These are phyloP conservation scores for Blastomyces silverae DNA, from an alignment of 2,329 filamentous ascomycete species.

Conservation along the genomic window DNA sequence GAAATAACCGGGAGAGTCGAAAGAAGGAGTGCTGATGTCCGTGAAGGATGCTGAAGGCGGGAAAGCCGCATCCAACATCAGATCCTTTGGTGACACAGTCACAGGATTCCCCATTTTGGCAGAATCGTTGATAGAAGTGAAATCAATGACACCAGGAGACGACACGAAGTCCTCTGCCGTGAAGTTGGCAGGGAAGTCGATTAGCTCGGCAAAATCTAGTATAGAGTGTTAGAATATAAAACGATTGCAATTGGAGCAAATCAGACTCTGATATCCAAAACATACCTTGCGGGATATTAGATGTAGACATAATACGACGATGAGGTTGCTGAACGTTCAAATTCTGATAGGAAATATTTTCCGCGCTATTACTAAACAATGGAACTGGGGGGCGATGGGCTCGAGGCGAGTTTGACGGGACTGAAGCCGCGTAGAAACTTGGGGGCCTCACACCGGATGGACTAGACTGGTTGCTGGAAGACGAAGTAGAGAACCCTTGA, in stretches of 20 bases:
- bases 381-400: conserved; percentile 37
- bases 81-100: conserved; percentile 79
- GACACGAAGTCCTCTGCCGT: conserved; percentile 26
- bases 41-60: conserved; percentile 78
- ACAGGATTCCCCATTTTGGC: conserved; percentile 27
- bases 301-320: conserved; percentile 38
- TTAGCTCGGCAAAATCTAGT: conserved; percentile 27
- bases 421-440: conserved; percentile 34
- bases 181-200: conserved; percentile 28
- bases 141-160: conserved; percentile 28
- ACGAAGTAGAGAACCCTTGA: conserved; percentile 36
- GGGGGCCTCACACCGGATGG: conserved; percentile 28
- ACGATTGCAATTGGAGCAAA: conserved; percentile 29
- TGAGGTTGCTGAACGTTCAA: conserved; percentile 26
- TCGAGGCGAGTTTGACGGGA: conserved; percentile 35
- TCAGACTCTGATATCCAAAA: conserved; percentile 19
- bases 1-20: conserved; percentile 65
- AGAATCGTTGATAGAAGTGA: conserved; percentile 44
- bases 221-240: conserved; percentile 9
- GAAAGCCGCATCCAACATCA: conserved; percentile 62
- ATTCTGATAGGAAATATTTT: conserved; percentile 28
- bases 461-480: conserved; percentile 33
- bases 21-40: conserved; percentile 73
- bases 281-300: conserved; percentile 35
- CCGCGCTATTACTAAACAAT: conserved; percentile 31